Percentiles rank a stretch among this genome's conserved stretches.
Evolutionary conservation across 495 filamentous ascomycete genomes (phyloP).

Genomic region (Aspergillus asperescens): DNA sequence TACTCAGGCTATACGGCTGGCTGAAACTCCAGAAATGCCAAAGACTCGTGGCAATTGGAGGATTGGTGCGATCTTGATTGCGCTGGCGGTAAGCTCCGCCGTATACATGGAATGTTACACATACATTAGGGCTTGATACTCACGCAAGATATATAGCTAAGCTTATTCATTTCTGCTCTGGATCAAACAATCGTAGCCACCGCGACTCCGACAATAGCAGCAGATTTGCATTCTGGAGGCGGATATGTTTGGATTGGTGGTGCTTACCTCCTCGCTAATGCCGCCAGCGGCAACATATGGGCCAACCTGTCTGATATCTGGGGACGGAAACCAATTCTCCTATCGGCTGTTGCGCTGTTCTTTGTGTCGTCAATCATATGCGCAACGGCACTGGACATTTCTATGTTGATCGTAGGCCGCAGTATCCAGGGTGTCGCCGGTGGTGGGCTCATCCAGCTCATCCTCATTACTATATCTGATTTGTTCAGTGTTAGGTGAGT

Average conservation of each 20-base stretch:
- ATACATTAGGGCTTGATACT: neutral
- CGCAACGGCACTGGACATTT: slow-evolving; percentile 45
- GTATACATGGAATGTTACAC: neutral
- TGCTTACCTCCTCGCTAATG: slow-evolving; percentile 55
- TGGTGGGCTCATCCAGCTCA: slow-evolving; percentile 49
- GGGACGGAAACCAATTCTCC: slow-evolving; percentile 52
- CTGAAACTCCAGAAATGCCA: neutral
- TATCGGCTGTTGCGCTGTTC: slow-evolving; percentile 43
- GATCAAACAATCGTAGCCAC: slow-evolving; percentile 61
- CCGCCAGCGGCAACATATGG: slow-evolving; percentile 52
- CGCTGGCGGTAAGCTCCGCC: slow-evolving; percentile 23
- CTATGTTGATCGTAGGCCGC: slow-evolving; percentile 50
- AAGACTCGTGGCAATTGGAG: slow-evolving; percentile 19
- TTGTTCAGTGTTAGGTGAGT: slow-evolving; percentile 52
- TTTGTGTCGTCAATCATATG: slow-evolving; percentile 43
- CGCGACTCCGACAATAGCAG: slow-evolving; percentile 53
- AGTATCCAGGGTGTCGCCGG: slow-evolving; percentile 53
- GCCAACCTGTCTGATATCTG: slow-evolving; percentile 56
- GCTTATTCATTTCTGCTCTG: slow-evolving; percentile 55
- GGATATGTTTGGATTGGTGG: slow-evolving; percentile 65
- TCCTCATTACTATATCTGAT: slow-evolving; percentile 52
- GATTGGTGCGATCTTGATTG: slow-evolving; percentile 24
- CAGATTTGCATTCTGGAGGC: slow-evolving; percentile 51
- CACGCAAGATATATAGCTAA: slow-evolving; percentile 25
- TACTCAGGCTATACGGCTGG: neutral